phyloP scores from a whole-genome alignment of 192 early-diverging fungal genomes.

The Chytriomyces sp. region DNA sequence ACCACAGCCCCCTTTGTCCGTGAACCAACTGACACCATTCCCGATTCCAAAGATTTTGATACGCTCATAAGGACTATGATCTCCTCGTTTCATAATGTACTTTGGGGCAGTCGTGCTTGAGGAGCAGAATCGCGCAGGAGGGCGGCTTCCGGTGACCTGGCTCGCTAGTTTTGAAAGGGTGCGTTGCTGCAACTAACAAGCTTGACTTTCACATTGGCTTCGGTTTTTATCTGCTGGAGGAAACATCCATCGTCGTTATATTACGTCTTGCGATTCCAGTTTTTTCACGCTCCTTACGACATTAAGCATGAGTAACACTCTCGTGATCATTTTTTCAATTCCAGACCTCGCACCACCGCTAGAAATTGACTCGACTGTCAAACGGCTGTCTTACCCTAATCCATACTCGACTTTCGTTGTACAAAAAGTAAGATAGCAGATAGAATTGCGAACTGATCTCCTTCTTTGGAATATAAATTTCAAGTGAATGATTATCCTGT shows the following conservation, averaged over 20 bases:
- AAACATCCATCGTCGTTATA: constrained; percentile 38
- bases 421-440: not conserved
- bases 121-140: not conserved
- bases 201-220: constrained; percentile 2
- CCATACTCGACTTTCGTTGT: not conserved
- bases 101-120: not conserved
- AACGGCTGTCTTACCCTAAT: constrained; percentile 1
- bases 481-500: too few species aligned
- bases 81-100: not conserved
- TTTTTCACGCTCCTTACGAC: constrained; percentile 55
- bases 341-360: constrained; percentile 4
- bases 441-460: not conserved
- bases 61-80: not conserved
- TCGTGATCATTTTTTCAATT: constrained; percentile 33
- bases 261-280: constrained; percentile 51
- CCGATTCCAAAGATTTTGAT: constrained; percentile 2
- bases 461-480: too few species aligned
- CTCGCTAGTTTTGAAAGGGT: not conserved
- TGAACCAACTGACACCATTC: not conserved
- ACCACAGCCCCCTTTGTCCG: not conserved
- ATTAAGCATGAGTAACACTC: constrained; percentile 44
- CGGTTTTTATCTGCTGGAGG: constrained; percentile 1
- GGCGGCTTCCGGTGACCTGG: not conserved
- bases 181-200: not conserved
- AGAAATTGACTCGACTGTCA: not conserved